phyloP scores from a whole-genome alignment of 495 filamentous ascomycete species.

The Aspergillus coremiiformis region DNA sequence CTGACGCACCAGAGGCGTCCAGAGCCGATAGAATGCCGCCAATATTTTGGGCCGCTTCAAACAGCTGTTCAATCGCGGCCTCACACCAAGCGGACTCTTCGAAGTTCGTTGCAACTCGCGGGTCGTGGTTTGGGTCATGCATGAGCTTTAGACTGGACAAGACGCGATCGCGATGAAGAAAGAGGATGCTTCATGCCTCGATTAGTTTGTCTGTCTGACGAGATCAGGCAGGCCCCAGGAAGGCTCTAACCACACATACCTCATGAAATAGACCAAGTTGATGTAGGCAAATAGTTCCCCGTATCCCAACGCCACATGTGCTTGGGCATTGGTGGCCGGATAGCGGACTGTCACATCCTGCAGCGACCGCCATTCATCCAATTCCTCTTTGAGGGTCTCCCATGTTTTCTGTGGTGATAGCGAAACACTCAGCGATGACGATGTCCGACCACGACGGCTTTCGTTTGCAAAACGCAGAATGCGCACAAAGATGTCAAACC shows the following conservation, averaged over 20 bases:
- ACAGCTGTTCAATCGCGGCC: constrained; percentile 30
- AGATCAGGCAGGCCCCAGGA: neutral
- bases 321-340: constrained; percentile 33
- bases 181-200: constrained; percentile 24
- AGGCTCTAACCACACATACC: constrained; percentile 14
- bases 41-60: constrained; percentile 34
- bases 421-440: constrained; percentile 11
- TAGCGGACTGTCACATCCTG: constrained; percentile 36
- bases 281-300: constrained; percentile 41
- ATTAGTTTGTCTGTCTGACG: neutral
- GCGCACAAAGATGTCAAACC: constrained; percentile 40
- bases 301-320: constrained; percentile 37
- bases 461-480: constrained; percentile 41
- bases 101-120: constrained; percentile 9
- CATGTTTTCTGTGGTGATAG: constrained; percentile 23
- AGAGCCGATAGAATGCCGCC: constrained; percentile 29
- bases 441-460: constrained; percentile 28
- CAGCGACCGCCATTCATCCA: constrained; percentile 38
- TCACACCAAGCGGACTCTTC: constrained; percentile 10
- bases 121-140: constrained; percentile 21
- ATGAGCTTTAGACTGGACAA: constrained; percentile 28
- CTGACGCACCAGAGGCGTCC: constrained; percentile 29
- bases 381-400: constrained; percentile 28
- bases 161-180: constrained; percentile 37
- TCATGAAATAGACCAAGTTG: constrained; percentile 40